A percentile compares a stretch with the other conserved stretches of the same genome.
These are phyloP conservation scores for Cladophialophora exuberans DNA, from an alignment of 2,329 filamentous ascomycete genomes.

Conservation along the genomic window DNA sequence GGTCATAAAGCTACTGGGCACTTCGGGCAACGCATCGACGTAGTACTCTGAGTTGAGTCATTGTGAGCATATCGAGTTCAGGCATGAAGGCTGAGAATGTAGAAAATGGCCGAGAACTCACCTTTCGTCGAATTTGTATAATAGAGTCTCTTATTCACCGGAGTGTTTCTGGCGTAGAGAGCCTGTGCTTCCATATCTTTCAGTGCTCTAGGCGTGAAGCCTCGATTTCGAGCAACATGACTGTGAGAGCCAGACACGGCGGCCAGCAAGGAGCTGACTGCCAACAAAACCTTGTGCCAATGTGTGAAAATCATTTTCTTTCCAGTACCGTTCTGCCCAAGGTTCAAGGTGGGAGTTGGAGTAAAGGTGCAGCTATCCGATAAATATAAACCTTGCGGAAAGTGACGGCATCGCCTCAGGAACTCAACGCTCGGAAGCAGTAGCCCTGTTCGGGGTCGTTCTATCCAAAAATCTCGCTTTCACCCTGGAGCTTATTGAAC, in stretches of 20 bases:
- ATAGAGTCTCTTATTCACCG: conserved; percentile 7
- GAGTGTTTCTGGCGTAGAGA: conserved; percentile 14
- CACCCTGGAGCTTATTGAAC: background rate
- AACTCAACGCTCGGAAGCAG: background rate
- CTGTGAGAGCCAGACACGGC: conserved; percentile 5
- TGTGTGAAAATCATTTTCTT: conserved; percentile 11
- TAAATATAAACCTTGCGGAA: conserved; percentile 15
- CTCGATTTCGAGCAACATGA: conserved; percentile 20
- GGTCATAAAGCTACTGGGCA: conserved; percentile 27
- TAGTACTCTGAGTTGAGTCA: conserved; percentile 18
- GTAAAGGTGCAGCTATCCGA: conserved; percentile 17
- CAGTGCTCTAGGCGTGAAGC: conserved; percentile 19
- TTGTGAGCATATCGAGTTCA: background rate
- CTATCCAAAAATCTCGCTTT: background rate
- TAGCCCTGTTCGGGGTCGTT: background rate
- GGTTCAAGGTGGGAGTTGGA: conserved; percentile 1
- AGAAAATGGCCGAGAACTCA: conserved; percentile 4
- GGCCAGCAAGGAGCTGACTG: conserved; percentile 15
- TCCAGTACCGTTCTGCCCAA: background rate
- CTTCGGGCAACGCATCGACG: conserved; percentile 26
- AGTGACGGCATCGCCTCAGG: background rate
- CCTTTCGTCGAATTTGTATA: conserved; percentile 24
- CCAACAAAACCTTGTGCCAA: conserved; percentile 10
- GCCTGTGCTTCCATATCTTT: conserved; percentile 19
- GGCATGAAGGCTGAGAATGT: background rate